Evolutionary conservation across 1,284 basidiomycete species (phyloP), one percentile per base, ranked within the genome.

Genomic region (Moniliophthora roreri): DNA sequence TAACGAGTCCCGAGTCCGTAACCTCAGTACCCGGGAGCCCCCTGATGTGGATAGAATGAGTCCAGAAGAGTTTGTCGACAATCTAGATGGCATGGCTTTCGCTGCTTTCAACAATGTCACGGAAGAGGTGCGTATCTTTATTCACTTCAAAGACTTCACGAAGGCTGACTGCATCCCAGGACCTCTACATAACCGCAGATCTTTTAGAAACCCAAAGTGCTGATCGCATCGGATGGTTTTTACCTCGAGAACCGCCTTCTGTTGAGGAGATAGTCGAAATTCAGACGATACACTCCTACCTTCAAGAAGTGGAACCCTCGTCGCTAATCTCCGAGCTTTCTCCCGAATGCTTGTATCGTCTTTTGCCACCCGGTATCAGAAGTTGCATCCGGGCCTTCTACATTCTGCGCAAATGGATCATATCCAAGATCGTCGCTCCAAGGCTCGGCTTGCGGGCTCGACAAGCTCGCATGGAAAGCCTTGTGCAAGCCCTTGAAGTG

Each of bases 201-300:
- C 69, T 91, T 16, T 75, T 93, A 13, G 90, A 93, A 66, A 80
- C 89, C 1, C 90, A 92, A 66, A 85, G 81, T 4, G 80, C 81
- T 15, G 90, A 93, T 65, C 80, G 82, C 34, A 84, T 81, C 2
- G 89, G 87, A 1, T 93, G 90, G 89, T 88, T 89, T 68, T 72
- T 78, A 8, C 60, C 71, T 35, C 76, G 81, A 54, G 89, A 91
- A 28, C 64, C 70, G 1, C 69, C 65, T 32, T 69, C 74, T 1
- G 64, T 73, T 38, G 78, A 82, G 13, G 89, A 89, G 45, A 70
- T 79, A 4, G 74, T 85, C 16, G 87, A 91, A 57, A 84, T 92
- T 42, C 87, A 91, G 63, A 85, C 79, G 37, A 84, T 93, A 60
- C 84, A 87, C 65, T 79, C 81, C 2, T 81, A 87, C 61, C 68